These are phyloP conservation scores for Casuarina equisetifolia DNA, from an alignment of 306 rosid species.

Conservation along the genomic window DNA sequence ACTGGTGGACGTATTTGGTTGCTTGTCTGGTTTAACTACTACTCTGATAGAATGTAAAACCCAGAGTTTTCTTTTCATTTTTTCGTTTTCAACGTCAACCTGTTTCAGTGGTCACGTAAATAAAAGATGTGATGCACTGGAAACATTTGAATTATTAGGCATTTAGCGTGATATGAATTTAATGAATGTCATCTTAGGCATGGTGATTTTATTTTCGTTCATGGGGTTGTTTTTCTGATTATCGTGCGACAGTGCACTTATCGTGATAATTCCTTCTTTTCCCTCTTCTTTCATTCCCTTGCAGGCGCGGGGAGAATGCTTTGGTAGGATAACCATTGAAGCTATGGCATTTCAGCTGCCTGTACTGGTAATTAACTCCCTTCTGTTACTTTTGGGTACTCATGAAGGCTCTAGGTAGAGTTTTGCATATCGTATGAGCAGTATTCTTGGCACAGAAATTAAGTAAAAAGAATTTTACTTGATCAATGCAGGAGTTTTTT, in stretches of 20 bases:
- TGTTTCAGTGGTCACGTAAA: neutral
- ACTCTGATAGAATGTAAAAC: neutral
- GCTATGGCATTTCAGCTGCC: constrained; percentile 90
- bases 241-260: neutral
- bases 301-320: constrained; percentile 80
- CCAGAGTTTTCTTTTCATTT: no score
- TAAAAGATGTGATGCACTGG: neutral
- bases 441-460: neutral
- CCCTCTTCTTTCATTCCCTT: neutral
- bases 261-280: neutral
- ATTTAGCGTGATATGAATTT: neutral
- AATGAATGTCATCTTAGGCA: neutral
- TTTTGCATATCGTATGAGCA: neutral
- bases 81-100: neutral
- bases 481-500: neutral
- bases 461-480: neutral
- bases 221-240: neutral
- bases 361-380: constrained; percentile 59
- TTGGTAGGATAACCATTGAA: constrained; percentile 87
- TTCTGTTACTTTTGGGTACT: neutral
- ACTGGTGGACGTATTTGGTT: neutral
- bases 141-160: neutral
- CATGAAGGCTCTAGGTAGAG: neutral
- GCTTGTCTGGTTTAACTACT: neutral
- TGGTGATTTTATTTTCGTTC: neutral